phyloP scores from a whole-genome alignment of 2,329 filamentous ascomycete species.

The Verticillium albo-atrum region DNA sequence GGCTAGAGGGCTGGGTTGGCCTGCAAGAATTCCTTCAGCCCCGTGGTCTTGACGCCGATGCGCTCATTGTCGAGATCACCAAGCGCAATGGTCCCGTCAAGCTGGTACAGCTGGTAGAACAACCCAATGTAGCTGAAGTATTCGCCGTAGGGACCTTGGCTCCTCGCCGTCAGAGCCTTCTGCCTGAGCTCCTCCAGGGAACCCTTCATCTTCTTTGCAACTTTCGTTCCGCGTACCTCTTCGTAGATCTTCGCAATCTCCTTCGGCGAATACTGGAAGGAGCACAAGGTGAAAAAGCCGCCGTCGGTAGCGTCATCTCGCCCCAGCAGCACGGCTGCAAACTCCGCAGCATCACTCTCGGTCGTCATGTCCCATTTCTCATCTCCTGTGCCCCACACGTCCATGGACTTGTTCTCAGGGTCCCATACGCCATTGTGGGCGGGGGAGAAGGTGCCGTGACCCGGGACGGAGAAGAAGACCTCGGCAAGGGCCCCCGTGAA shows the following conservation, averaged over 20 bases:
- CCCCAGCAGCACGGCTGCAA: slow-evolving; percentile 1
- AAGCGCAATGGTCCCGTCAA: slow-evolving; percentile 1
- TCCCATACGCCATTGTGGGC: neutral
- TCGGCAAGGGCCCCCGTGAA: slow-evolving; percentile 22
- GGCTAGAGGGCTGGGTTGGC: neutral
- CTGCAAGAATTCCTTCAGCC: slow-evolving; percentile 1
- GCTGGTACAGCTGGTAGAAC: slow-evolving; percentile 2
- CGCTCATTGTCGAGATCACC: slow-evolving; percentile 1
- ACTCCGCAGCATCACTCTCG: slow-evolving; percentile 3
- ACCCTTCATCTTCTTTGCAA: neutral
- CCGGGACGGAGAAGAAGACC: slow-evolving; percentile 13
- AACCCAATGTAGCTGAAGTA: neutral
- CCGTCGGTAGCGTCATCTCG: neutral
- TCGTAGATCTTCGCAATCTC: neutral
- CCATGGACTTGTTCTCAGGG: neutral
- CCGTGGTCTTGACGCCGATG: slow-evolving; percentile 1
- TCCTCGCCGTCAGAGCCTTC: neutral
- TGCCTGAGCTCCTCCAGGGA: neutral
- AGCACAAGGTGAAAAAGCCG: neutral
- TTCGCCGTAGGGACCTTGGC: neutral
- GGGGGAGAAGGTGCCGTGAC: neutral
- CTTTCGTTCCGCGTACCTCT: neutral
- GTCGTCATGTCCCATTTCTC: slow-evolving; percentile 3
- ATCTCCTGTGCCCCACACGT: neutral
- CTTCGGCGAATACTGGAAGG: no score